Percentiles rank a stretch among this genome's conserved stretches.
Conservation (phyloP, 805 yeast genomes). For the Candida ficus region DNA sequence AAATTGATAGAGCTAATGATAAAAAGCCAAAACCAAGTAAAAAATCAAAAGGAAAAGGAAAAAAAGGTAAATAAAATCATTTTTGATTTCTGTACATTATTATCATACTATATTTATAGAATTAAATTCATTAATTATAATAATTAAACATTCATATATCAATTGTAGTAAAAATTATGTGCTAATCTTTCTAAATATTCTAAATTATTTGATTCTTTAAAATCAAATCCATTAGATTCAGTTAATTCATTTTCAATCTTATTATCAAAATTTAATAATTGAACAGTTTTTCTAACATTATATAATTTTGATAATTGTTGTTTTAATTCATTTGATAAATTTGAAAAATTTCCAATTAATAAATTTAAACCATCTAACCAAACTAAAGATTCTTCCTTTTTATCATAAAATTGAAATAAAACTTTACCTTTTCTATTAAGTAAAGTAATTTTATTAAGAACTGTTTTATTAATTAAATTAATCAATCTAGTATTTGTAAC, state of each 20-base stretch:
- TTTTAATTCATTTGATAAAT: constrained; percentile 38
- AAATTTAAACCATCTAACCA: constrained; percentile 78
- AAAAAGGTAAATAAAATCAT: too few relatives aligned
- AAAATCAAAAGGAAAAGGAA: constrained; percentile 23
- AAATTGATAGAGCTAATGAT: constrained; percentile 55
- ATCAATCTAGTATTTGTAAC: constrained; percentile 39
- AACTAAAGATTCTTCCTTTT: constrained; percentile 57
- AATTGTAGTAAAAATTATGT: constrained; percentile 20
- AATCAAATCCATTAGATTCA: background rate
- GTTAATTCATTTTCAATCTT: background rate
- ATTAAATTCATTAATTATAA: too few relatives aligned
- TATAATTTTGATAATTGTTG: constrained; percentile 39
- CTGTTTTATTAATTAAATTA: constrained; percentile 51
- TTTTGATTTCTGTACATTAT: background rate
- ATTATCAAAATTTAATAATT: constrained; percentile 34
- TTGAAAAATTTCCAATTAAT: constrained; percentile 33
- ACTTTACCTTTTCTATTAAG: constrained; percentile 36
- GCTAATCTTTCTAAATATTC: constrained; percentile 17
- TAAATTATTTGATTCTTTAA: background rate
- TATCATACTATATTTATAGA: background rate
- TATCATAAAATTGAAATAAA: constrained; percentile 60
- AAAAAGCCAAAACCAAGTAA: constrained; percentile 33
- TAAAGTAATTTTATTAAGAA: constrained; percentile 51
- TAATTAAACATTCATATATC: too few relatives aligned
- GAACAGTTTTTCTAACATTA: constrained; percentile 43